These are phyloP conservation scores for Periconia sp. DNA, from an alignment of 2,329 filamentous ascomycete species.

Conservation along the genomic window DNA sequence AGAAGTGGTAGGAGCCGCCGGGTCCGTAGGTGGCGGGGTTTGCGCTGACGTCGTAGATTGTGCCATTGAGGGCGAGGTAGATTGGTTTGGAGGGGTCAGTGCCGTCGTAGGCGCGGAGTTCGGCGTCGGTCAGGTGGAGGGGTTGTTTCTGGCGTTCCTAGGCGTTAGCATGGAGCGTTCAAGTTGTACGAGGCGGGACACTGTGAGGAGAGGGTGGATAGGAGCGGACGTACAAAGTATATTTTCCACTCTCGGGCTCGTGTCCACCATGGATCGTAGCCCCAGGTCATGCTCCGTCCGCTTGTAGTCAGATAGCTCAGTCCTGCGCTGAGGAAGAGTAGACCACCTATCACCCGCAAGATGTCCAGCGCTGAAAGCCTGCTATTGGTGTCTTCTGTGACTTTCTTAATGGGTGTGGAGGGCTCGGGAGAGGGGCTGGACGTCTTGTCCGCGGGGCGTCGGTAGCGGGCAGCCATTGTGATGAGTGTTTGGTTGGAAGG, in stretches of 20 bases:
- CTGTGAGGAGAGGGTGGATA: background rate
- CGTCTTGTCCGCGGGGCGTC: conserved; percentile 13
- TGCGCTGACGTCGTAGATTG: conserved; percentile 81
- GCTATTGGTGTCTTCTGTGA: conserved; percentile 23
- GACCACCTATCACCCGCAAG: conserved; percentile 70
- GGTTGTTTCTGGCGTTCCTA: conserved; percentile 58
- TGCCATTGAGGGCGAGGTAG: conserved; percentile 88
- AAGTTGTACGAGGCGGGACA: no score
- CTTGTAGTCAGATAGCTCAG: conserved; percentile 79
- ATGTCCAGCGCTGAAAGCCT: conserved; percentile 62
- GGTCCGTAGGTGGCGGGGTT: conserved; percentile 63
- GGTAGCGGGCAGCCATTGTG: conserved; percentile 22
- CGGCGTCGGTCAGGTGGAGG: conserved; percentile 72
- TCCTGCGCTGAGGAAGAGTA: conserved; percentile 69
- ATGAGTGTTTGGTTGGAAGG: no score
- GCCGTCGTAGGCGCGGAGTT: conserved; percentile 81
- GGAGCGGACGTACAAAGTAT: conserved; percentile 30
- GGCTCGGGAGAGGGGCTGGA: conserved; percentile 16
- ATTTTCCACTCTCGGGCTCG: conserved; percentile 41
- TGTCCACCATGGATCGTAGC: conserved; percentile 48
- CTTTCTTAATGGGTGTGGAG: conserved; percentile 27
- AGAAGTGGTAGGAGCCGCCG: conserved; percentile 84
- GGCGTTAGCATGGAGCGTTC: no score
- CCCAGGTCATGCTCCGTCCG: conserved; percentile 60
- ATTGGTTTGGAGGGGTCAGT: conserved; percentile 75